Evolutionary conservation across 345 rosid genomes (phyloP).

Genomic region (Viola odorata): DNA sequence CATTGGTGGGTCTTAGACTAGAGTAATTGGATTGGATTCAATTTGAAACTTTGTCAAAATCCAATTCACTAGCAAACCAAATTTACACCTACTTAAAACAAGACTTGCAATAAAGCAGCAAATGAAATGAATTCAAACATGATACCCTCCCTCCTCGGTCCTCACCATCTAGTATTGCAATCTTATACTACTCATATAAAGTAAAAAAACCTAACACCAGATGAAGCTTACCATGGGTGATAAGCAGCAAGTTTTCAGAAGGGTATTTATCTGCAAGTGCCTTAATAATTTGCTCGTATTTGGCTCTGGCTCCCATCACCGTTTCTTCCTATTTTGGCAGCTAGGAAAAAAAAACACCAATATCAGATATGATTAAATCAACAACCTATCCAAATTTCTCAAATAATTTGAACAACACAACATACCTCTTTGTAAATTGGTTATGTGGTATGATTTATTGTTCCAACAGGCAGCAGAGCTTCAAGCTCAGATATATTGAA

Average conservation of each 20-base stretch:
- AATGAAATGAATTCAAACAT: no score
- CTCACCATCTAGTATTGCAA: no score
- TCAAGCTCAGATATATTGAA: conserved; percentile 53
- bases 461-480: conserved; percentile 52
- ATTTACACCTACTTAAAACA: no score
- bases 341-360: conserved; percentile 25
- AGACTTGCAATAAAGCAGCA: no score
- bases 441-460: conserved; percentile 48
- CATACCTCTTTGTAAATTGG: conserved; percentile 50
- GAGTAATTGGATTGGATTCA: no score
- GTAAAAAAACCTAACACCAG: neutral
- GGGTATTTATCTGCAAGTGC: conserved; percentile 75
- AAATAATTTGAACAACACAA: no score
- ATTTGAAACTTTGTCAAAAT: no score
- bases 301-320: conserved; percentile 32
- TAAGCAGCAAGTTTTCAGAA: conserved; percentile 63
- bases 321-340: conserved; percentile 75
- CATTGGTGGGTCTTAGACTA: no score
- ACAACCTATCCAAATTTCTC: neutral
- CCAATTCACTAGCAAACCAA: neutral
- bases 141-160: no score
- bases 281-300: conserved; percentile 47
- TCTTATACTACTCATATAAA: neutral
- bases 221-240: conserved; percentile 66
- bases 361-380: neutral